These are phyloP conservation scores for Sicyos edulis DNA, from an alignment of 306 rosid species.

Conservation along the genomic window DNA sequence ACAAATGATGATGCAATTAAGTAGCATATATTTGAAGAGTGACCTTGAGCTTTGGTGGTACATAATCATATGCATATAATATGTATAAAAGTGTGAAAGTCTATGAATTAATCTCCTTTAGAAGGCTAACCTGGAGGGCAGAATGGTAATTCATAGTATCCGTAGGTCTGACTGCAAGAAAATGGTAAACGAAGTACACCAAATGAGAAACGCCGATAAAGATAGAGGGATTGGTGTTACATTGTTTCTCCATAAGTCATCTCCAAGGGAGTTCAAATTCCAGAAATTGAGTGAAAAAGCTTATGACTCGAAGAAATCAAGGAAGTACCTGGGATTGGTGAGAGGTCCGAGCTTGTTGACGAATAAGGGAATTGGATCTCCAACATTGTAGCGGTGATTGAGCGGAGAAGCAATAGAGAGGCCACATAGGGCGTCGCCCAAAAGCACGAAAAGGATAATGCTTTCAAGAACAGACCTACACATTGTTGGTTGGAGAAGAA, in stretches of 20 bases:
- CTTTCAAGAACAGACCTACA: constrained; percentile 21
- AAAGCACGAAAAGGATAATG: constrained; percentile 33
- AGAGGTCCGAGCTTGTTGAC: constrained; percentile 85
- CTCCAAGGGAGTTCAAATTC: background rate
- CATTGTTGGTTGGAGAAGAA: constrained; percentile 39
- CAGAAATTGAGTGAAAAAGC: background rate
- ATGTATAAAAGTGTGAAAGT: background rate
- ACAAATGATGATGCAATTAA: background rate
- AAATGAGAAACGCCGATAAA: background rate
- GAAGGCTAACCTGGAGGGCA: constrained; percentile 66
- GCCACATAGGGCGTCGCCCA: constrained; percentile 20
- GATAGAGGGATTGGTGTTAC: background rate
- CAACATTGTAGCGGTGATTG: constrained; percentile 53
- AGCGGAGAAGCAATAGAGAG: constrained; percentile 38
- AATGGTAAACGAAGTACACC: constrained; percentile 21
- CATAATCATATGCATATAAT: background rate
- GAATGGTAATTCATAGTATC: constrained; percentile 74
- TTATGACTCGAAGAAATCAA: background rate
- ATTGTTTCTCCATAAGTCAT: background rate
- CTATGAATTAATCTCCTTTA: background rate
- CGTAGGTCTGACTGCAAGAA: constrained; percentile 63
- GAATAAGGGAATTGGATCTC: constrained; percentile 47
- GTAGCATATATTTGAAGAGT: background rate
- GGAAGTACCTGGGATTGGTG: constrained; percentile 68
- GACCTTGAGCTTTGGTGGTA: background rate